phyloP scores from a whole-genome alignment of 768 basidiomycete species.

The Trametes villosa region DNA sequence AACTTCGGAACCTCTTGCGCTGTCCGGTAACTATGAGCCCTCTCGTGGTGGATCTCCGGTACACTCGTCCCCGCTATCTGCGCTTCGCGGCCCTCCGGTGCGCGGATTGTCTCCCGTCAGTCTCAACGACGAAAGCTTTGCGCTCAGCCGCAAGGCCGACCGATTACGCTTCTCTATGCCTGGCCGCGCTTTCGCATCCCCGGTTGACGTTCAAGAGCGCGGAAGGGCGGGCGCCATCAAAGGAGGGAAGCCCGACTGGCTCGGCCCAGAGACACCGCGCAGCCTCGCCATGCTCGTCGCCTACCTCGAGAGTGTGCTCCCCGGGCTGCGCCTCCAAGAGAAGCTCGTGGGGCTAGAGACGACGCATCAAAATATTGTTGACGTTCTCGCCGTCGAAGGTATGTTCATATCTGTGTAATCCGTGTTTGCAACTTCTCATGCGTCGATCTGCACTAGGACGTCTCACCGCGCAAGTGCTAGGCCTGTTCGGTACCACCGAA shows the following conservation, averaged over 20 bases:
- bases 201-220: not conserved
- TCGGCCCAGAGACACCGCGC: slow-evolving; percentile 47
- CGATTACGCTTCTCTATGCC: slow-evolving; percentile 23
- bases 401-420: not conserved
- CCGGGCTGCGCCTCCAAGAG: slow-evolving; percentile 52
- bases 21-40: no score
- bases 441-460: slow-evolving; percentile 43
- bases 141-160: slow-evolving; percentile 34
- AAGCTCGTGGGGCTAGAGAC: slow-evolving; percentile 39
- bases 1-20: no score
- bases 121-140: slow-evolving; percentile 40
- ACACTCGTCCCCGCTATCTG: not conserved
- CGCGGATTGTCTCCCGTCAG: not conserved
- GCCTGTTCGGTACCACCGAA: slow-evolving; percentile 50
- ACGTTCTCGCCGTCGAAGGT: slow-evolving; percentile 34
- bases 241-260: slow-evolving; percentile 45
- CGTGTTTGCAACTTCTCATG: not conserved
- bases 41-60: no score
- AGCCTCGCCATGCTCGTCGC: slow-evolving; percentile 42
- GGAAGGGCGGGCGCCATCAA: slow-evolving; percentile 13
- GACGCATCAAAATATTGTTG: slow-evolving; percentile 49
- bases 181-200: not conserved
- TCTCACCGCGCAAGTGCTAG: slow-evolving; percentile 49
- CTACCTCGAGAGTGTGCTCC: slow-evolving; percentile 47
- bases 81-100: not conserved